Base-by-base conservation (phyloP, 2,329 filamentous ascomycete genomes). In the Trichocomaceae sp. region DNA sequence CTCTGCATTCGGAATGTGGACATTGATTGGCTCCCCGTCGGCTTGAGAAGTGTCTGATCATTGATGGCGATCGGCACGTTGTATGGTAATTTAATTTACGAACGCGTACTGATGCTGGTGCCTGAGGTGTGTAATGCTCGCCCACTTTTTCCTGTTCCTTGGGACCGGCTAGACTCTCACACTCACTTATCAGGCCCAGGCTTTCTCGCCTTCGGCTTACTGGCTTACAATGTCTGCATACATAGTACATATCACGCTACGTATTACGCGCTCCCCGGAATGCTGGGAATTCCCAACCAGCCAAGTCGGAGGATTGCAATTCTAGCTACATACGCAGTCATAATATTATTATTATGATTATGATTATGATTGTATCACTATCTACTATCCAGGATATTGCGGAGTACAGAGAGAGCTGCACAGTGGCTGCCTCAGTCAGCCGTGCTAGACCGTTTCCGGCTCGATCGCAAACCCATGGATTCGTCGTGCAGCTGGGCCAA, bases 371-470 rank as follows among this genome's bases (percentile, higher is more conserved):
- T n/a, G n/a, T n/a, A n/a, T n/a, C n/a, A n/a, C n/a, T n/a, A n/a
- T n/a, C n/a, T n/a, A n/a, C n/a, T n/a, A n/a, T n/a, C n/a, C n/a
- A n/a, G n/a, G n/a, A n/a, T n/a, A n/a, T n/a, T n/a, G n/a, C n/a
- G n/a, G n/a, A n/a, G n/a, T n/a, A n/a, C n/a, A n/a, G n/a, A n/a
- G n/a, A n/a, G n/a, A 33, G 29, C 29, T n/a, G 29, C 8, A 35
- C 31, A 35, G 12, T 29, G 26, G 26, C 26, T 5, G 26, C 35
- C 22, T 52, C 23, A 26, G 23, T 26, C 23, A 26, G 23, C 23
- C 23, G 7, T 7, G 49, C 50, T 47, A 57, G 41, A 39, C 51
- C 52, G 55, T 57, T 57, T 44, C 55, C 50, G 55, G 46, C 55
- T 31, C 33, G 47, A 42, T 48, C 45, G 22, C 39, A 23, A 37